Evolutionary conservation across 2,329 filamentous ascomycete species (phyloP).

Genomic region (Microdochium trichocladiopsis): DNA sequence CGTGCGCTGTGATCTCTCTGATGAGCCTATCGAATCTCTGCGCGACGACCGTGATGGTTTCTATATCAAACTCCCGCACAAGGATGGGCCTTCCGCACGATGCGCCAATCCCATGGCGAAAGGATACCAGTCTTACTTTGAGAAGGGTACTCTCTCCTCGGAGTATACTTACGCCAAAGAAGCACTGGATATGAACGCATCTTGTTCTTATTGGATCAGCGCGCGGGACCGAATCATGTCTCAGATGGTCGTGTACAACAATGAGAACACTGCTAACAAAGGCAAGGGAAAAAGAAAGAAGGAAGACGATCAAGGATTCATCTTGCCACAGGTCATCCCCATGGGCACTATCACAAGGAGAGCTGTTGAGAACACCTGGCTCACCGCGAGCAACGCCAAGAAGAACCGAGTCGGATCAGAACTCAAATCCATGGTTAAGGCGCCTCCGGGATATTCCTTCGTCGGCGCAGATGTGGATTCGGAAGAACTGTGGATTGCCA

Average conservation of each 20-base stretch:
- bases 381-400: constrained; percentile 96
- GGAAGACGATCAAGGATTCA: constrained; percentile 57
- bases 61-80: constrained; percentile 95
- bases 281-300: constrained; percentile 11
- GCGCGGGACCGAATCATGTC: constrained; percentile 86
- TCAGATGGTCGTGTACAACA: constrained; percentile 89
- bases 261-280: constrained; percentile 37
- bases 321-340: constrained; percentile 89
- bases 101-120: constrained; percentile 89
- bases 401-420: constrained; percentile 93
- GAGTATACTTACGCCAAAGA: constrained; percentile 89
- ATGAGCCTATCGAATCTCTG: constrained; percentile 62
- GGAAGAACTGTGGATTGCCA: constrained; percentile 97
- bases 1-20: constrained; percentile 65
- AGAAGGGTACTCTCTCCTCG: constrained; percentile 79
- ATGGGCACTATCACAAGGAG: constrained; percentile 97
- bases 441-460: constrained; percentile 84
- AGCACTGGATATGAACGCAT: constrained; percentile 96
- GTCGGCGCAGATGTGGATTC: constrained; percentile 97
- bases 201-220: constrained; percentile 98
- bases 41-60: constrained; percentile 56
- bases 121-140: constrained; percentile 83
- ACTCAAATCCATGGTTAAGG: constrained; percentile 92
- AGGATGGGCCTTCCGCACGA: constrained; percentile 79
- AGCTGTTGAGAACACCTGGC: constrained; percentile 96